Conservation (phyloP, 2,329 filamentous ascomycete species). For the Falciphora oryzae region DNA sequence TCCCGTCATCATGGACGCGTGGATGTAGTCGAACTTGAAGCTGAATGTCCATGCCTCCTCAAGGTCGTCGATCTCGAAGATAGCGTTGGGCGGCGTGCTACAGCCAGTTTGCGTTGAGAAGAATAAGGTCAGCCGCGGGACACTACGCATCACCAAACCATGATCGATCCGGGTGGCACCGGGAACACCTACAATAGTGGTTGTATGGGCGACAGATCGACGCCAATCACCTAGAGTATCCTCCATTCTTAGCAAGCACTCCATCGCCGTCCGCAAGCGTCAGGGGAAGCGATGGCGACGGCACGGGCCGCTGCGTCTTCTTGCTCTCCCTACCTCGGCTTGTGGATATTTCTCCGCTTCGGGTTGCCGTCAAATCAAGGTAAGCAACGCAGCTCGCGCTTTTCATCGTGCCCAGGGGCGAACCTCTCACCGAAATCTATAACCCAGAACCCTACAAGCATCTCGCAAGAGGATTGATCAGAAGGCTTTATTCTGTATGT, state of each 20-base stretch:
- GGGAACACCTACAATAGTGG: conserved; percentile 17
- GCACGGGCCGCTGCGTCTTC: neutral
- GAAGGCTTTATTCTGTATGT: no score
- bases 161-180: neutral
- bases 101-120: neutral
- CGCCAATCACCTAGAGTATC: conserved; percentile 18
- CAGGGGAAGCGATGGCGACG: neutral
- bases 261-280: no score
- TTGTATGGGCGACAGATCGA: conserved; percentile 22
- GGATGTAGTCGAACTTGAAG: conserved; percentile 23
- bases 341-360: conserved; percentile 22
- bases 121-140: neutral
- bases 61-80: conserved; percentile 23
- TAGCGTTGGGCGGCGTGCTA: conserved; percentile 19
- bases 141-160: neutral
- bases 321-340: conserved; percentile 16
- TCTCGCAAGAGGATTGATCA: no score
- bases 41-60: conserved; percentile 24
- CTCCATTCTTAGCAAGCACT: no score
- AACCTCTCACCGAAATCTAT: conserved; percentile 22
- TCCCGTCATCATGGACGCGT: conserved; percentile 23
- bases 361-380: no score
- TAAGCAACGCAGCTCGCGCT: no score
- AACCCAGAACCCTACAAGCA: conserved; percentile 20
- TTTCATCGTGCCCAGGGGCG: no score